Conservation (phyloP, 2,329 filamentous ascomycete genomes). For the Botrytis byssoidea region DNA sequence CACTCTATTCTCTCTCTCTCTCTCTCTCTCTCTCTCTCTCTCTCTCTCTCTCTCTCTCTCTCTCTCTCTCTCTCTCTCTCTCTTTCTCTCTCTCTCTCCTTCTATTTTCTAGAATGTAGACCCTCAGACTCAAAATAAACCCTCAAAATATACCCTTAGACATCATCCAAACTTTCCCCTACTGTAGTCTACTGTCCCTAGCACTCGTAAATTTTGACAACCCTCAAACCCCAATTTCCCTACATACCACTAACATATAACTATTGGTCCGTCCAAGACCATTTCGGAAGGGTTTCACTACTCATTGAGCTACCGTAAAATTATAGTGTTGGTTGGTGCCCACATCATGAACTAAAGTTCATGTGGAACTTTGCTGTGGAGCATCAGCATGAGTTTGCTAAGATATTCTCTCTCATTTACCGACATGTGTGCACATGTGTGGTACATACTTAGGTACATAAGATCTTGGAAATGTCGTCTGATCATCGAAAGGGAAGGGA, state of each 20-base stretch:
- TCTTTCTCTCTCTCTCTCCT: neutral
- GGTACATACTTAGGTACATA: neutral
- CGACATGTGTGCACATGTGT: neutral
- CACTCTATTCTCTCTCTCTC: neutral
- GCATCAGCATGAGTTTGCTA: neutral
- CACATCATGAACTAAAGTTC: neutral
- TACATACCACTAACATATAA: neutral
- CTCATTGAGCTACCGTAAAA: neutral
- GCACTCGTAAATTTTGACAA: neutral
- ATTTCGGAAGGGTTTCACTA: conserved; percentile 4
- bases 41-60: neutral
- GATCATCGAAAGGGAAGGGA: neutral
- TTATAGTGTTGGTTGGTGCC: neutral
- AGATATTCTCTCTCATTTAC: neutral
- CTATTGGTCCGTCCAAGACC: conserved; percentile 8
- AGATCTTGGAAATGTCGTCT: conserved; percentile 2
- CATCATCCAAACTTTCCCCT: neutral
- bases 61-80: neutral
- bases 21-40: neutral
- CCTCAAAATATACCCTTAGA: neutral
- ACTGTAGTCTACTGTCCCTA: neutral
- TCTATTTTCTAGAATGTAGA: neutral
- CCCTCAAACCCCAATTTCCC: conserved; percentile 6
- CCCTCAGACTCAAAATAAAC: neutral
- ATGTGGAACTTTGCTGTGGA: neutral